Evolutionary conservation across 352 stramenopile genomes (phyloP).

Genomic region (Globisporangium ultimum): DNA sequence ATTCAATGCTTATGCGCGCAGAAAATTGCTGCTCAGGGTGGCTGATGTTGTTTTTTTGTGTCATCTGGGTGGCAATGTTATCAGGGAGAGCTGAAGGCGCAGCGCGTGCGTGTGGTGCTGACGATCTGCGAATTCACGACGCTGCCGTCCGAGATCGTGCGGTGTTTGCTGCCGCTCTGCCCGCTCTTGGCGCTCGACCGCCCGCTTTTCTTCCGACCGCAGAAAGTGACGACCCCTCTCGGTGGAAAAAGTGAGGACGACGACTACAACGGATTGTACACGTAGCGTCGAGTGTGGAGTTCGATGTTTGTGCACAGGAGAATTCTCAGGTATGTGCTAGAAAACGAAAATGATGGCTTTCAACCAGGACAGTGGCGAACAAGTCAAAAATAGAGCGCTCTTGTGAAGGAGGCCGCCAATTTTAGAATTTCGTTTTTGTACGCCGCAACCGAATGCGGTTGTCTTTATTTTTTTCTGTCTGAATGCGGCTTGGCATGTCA

Average conservation of each 20-base stretch:
- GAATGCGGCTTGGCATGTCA: no score
- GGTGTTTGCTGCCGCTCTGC: slow-evolving; percentile 41
- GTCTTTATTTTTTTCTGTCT: no score
- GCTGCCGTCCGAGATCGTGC: slow-evolving; percentile 33
- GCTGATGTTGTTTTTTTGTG: not conserved
- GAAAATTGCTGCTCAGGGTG: slow-evolving; percentile 2
- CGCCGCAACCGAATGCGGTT: no score
- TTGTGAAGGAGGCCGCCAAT: slow-evolving; percentile 11
- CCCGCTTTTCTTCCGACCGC: slow-evolving; percentile 29
- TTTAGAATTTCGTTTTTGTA: not conserved
- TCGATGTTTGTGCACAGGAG: not conserved
- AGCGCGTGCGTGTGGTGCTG: slow-evolving; percentile 51
- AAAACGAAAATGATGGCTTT: not conserved
- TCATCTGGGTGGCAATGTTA: not conserved
- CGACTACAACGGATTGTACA: slow-evolving; percentile 52
- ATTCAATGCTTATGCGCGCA: not conserved
- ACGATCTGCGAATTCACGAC: slow-evolving; percentile 45
- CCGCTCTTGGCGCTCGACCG: slow-evolving; percentile 32
- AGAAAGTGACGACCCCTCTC: not conserved
- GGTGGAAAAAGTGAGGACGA: not conserved
- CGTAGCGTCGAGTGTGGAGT: slow-evolving; percentile 33
- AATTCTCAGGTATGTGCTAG: not conserved
- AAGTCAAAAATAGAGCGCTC: slow-evolving; percentile 25
- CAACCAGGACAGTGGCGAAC: no score
- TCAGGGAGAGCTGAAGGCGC: slow-evolving; percentile 52